Percentiles rank a stretch among this genome's conserved stretches.
These are phyloP conservation scores for Aegilops longissima DNA, from an alignment of 176 grass and related monocot genomes.

Conservation along the genomic window DNA sequence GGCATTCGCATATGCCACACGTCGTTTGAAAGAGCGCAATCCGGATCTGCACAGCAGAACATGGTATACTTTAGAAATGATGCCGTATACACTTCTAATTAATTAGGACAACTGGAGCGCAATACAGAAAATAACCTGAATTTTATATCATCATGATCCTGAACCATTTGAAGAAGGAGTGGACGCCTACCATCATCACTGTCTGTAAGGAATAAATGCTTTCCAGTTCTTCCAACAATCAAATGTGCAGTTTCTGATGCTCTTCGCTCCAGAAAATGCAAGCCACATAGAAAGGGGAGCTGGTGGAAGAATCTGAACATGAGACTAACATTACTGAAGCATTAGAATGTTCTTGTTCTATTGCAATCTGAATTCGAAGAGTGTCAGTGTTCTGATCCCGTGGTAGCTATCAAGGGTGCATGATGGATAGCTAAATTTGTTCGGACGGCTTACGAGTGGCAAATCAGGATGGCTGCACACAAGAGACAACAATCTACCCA, in stretches of 20 bases:
- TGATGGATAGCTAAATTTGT: no score
- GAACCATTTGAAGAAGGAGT: slow-evolving; percentile 90
- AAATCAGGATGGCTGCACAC: no score
- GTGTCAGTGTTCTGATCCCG: background rate
- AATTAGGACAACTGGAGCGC: background rate
- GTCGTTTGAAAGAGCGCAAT: slow-evolving; percentile 78
- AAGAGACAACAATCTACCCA: no score
- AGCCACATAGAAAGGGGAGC: slow-evolving; percentile 95
- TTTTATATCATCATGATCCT: slow-evolving; percentile 80
- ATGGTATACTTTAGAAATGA: slow-evolving; percentile 28
- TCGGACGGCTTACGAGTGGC: no score
- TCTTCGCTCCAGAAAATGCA: slow-evolving; percentile 93
- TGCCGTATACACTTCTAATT: background rate
- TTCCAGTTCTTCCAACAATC: slow-evolving; percentile 95
- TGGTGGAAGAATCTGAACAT: slow-evolving; percentile 84
- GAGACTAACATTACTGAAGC: slow-evolving; percentile 68
- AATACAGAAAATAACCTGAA: slow-evolving; percentile 72
- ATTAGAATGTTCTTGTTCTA: slow-evolving; percentile 48
- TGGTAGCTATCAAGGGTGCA: no score
- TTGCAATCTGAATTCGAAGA: slow-evolving; percentile 26
- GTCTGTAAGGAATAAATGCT: slow-evolving; percentile 97
- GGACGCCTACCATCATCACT: slow-evolving; percentile 68
- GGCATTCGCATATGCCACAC: slow-evolving; percentile 98
- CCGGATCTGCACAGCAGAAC: slow-evolving; percentile 71
- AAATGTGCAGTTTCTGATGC: slow-evolving; percentile 94